A percentile compares a stretch with the other conserved stretches of the same genome.
phyloP scores from a whole-genome alignment of 2,329 filamentous ascomycete genomes.

The Xylariaceae sp. region DNA sequence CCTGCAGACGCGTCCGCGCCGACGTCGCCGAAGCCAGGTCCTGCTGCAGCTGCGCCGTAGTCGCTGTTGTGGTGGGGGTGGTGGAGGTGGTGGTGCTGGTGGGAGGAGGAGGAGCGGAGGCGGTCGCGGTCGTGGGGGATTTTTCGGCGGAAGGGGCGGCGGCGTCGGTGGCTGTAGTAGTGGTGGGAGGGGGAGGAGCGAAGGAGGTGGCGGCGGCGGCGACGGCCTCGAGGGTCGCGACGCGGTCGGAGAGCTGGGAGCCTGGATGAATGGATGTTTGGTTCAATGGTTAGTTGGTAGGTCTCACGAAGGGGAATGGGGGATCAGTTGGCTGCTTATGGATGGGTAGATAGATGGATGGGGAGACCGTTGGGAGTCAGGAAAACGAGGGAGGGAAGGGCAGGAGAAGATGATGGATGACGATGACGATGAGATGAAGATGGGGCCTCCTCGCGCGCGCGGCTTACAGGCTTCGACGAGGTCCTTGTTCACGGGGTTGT shows the following conservation, averaged over 20 bases:
- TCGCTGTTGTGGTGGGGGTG: conserved; percentile 15
- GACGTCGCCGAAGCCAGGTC: conserved; percentile 73
- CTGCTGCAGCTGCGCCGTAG: conserved; percentile 46
- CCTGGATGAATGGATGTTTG: conserved; percentile 14
- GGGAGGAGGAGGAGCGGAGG: conserved; percentile 21
- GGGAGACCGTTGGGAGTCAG: no score
- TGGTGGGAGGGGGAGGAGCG: conserved; percentile 12
- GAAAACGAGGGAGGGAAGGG: no score
- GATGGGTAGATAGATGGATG: not conserved
- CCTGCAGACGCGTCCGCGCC: conserved; percentile 60
- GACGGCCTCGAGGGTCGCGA: conserved; percentile 55
- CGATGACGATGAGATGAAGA: not conserved
- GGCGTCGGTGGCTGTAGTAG: conserved; percentile 2
- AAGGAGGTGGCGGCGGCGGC: conserved; percentile 27
- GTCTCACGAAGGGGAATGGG: not conserved
- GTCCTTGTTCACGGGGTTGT: conserved; percentile 52
- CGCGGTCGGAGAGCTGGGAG: conserved; percentile 43
- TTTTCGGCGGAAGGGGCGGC: conserved; percentile 33
- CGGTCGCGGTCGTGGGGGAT: conserved; percentile 20
- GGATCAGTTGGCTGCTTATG: not conserved
- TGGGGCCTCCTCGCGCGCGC: not conserved
- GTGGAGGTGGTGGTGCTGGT: conserved; percentile 13
- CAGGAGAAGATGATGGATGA: not conserved
- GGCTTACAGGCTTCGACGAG: conserved; percentile 72
- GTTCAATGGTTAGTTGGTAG: no score